Evolutionary conservation across 495 filamentous ascomycete genomes (phyloP), one percentile per base, ranked within the genome.

Genomic region (Venustampulla echinocandica): DNA sequence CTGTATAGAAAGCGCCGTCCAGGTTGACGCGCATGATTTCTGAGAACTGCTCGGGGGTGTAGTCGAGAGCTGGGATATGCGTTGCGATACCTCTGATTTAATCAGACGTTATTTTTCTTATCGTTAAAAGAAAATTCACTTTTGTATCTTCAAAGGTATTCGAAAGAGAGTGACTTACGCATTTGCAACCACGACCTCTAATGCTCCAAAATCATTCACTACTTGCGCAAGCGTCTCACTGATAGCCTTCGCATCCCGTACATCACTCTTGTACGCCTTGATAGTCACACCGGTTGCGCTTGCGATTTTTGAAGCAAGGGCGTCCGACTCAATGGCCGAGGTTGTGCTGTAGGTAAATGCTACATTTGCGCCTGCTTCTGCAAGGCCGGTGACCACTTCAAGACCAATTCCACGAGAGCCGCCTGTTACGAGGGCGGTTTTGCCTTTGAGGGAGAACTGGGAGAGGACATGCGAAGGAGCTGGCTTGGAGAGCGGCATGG

Each of bases 261-360:
- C 87, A 15, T 87, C 87, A n/a, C 82, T 85, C 61, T 81, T 85
- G 66, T 87, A 90, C 43, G 90, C 64, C 2, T 92, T 73, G 57
- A 92, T 85, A 52, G 81, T 53, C 44, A 73, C 62, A 2, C 41
- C 38, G 64, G 72, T 61, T 35, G 66, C 75, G 52, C 79, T 74
- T 17, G 66, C 61, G 4, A 80, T 65, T 32, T 89, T 60, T 3
- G 62, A 10, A 7, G 33, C 33, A 14, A 15, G 13, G 4, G 5
- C 33, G n/a, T 35, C 33, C 5, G 33, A 10, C 5, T 10, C n/a
- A 4, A 71, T 74, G 28, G 77, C 70, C 13, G 90, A 76, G 57
- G 92, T 85, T 2, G 77, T 77, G 3, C 72, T 69, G 64, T 83
- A 83, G 57, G 88, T 81, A 22, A 35, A n/a, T 14, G 33, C 33